phyloP scores from a whole-genome alignment of 2,329 filamentous ascomycete genomes.

The Hyphodiscus sp. region DNA sequence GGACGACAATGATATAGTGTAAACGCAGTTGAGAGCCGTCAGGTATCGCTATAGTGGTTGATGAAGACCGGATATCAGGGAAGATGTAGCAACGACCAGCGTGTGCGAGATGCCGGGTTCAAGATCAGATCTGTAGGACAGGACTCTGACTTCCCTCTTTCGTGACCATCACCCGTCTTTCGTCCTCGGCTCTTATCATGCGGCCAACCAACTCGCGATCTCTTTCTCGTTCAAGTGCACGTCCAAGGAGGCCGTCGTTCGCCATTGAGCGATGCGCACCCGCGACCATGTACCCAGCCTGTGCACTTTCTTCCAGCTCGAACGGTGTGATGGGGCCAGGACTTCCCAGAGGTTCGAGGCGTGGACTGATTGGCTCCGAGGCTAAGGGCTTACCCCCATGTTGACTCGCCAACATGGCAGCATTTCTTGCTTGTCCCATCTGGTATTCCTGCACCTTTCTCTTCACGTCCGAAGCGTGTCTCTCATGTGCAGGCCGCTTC shows the following conservation, averaged over 20 bases:
- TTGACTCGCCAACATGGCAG: constrained; percentile 25
- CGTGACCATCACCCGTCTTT: background rate
- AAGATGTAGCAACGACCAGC: background rate
- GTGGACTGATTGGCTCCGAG: constrained; percentile 42
- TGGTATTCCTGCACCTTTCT: constrained; percentile 52
- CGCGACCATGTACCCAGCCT: constrained; percentile 22
- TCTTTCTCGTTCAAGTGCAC: constrained; percentile 5
- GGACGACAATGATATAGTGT: background rate
- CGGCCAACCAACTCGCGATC: background rate
- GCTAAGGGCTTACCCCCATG: constrained; percentile 19
- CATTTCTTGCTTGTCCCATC: constrained; percentile 48
- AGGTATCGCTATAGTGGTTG: background rate
- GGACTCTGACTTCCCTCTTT: background rate
- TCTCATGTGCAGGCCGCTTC: constrained; percentile 29
- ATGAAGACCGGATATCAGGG: background rate
- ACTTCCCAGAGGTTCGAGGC: constrained; percentile 47
- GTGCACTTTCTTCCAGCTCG: constrained; percentile 39
- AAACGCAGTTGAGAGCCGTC: background rate
- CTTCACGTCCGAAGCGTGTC: constrained; percentile 42
- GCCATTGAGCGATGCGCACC: constrained; percentile 7
- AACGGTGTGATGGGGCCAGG: constrained; percentile 57
- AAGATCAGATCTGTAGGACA: background rate
- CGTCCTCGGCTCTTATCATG: background rate
- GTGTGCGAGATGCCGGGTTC: too few relatives aligned
- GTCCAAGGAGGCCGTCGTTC: background rate